These are phyloP conservation scores for Coniochaeta sp. DNA, from an alignment of 2,329 filamentous ascomycete genomes.

Conservation along the genomic window DNA sequence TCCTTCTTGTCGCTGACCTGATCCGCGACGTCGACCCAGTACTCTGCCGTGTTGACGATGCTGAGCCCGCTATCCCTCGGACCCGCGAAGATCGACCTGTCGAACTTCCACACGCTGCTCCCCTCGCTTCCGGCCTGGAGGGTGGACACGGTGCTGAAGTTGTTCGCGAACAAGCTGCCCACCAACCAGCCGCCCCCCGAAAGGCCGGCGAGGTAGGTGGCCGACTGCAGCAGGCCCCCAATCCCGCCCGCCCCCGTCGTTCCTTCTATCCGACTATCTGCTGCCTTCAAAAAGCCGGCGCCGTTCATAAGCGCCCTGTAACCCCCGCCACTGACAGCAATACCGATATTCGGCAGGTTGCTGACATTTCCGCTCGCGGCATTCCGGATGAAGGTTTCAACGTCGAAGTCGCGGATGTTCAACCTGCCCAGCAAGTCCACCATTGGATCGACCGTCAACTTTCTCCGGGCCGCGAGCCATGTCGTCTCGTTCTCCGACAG, in stretches of 20 bases:
- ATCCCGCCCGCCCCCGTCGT: slow-evolving; percentile 59
- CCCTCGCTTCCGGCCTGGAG: slow-evolving; percentile 38
- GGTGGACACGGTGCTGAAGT: slow-evolving; percentile 63
- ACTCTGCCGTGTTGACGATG: slow-evolving; percentile 28
- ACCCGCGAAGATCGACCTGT: slow-evolving; percentile 25
- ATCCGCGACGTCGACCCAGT: slow-evolving; percentile 52
- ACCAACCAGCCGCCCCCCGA: slow-evolving; percentile 82
- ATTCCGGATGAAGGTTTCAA: slow-evolving; percentile 59
- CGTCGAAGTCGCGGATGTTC: slow-evolving; percentile 73
- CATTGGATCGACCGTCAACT: slow-evolving; percentile 68
- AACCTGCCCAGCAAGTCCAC: slow-evolving; percentile 63
- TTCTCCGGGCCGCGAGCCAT: slow-evolving; percentile 68
- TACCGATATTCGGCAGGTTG: slow-evolving; percentile 53
- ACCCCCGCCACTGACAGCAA: slow-evolving; percentile 77
- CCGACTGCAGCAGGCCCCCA: slow-evolving; percentile 71
- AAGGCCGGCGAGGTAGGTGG: slow-evolving; percentile 74
- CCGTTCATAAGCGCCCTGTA: slow-evolving; percentile 83
- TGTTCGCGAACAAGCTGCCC: slow-evolving; percentile 77
- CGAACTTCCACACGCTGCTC: slow-evolving; percentile 25
- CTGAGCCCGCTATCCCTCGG: slow-evolving; percentile 18
- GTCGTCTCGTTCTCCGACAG: slow-evolving; percentile 64
- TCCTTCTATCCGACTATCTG: slow-evolving; percentile 64
- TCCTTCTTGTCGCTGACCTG: slow-evolving; percentile 54
- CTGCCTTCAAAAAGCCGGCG: slow-evolving; percentile 71
- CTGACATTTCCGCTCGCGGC: slow-evolving; percentile 54